Percentiles rank a stretch among this genome's conserved stretches.
Conservation (phyloP, 1,284 basidiomycete genomes). For the Trametes sp. region DNA sequence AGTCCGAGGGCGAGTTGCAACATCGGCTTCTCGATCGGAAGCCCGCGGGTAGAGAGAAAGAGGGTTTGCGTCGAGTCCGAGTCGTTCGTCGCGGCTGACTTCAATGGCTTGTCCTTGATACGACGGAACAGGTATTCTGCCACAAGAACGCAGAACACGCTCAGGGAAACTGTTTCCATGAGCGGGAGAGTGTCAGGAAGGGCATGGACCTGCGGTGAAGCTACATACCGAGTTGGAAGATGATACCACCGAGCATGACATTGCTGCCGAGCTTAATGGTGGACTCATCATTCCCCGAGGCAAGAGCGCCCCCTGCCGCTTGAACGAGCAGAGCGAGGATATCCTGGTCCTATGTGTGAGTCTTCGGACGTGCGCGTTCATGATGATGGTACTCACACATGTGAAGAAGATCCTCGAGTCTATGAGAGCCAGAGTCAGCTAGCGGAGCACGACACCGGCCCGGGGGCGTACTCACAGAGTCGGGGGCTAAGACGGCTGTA, state of each 20-base stretch:
- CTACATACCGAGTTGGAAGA: constrained; percentile 47
- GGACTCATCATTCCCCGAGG: constrained; percentile 17
- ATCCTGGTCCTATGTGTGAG: constrained; percentile 38
- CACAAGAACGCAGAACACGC: constrained; percentile 46
- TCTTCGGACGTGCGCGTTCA: not conserved
- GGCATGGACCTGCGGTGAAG: not conserved
- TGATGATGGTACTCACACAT: constrained; percentile 29
- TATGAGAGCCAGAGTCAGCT: constrained; percentile 18
- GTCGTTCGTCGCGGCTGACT: constrained; percentile 24
- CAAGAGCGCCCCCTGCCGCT: constrained; percentile 49
- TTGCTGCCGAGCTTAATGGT: constrained; percentile 23
- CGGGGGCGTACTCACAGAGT: constrained; percentile 46
- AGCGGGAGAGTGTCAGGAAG: not conserved
- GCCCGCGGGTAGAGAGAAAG: not conserved
- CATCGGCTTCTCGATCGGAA: constrained; percentile 28
- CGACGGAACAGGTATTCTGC: constrained; percentile 53
- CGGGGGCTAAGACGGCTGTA: constrained; percentile 37
- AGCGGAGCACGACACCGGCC: not conserved
- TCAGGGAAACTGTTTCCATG: constrained; percentile 44
- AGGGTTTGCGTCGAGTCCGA: not conserved
- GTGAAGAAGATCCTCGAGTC: constrained; percentile 48
- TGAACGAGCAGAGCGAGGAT: constrained; percentile 52
- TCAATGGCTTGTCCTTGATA: constrained; percentile 43
- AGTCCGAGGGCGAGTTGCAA: constrained; percentile 43
- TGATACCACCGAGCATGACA: constrained; percentile 58